A percentile compares a stretch with the other conserved stretches of the same genome.
phyloP scores from a whole-genome alignment of 164 flowering plant genomes.

The Liriodendron chinense region DNA sequence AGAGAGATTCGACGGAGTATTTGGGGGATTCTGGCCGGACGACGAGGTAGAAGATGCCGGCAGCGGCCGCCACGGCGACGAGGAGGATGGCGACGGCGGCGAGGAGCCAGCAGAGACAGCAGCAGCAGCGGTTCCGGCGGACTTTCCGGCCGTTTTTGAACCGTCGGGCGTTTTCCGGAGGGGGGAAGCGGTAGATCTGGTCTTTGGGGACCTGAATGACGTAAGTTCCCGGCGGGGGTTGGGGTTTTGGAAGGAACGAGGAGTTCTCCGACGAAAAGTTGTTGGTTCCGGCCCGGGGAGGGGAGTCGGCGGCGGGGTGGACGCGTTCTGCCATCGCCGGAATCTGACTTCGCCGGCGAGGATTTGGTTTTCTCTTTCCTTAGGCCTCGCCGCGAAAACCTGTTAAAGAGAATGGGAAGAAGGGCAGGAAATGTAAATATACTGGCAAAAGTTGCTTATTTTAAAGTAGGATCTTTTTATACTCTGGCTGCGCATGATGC shows the following conservation, averaged over 20 bases:
- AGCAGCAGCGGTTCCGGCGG: slow-evolving; percentile 33
- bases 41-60: slow-evolving; percentile 65
- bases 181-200: slow-evolving; percentile 73
- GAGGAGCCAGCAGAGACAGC: slow-evolving; percentile 48
- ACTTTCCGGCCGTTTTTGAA: slow-evolving; percentile 23
- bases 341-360: background rate
- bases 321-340: slow-evolving; percentile 19
- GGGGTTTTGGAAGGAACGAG: slow-evolving; percentile 15
- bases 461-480: too few relatives aligned
- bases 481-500: too few relatives aligned
- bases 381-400: background rate
- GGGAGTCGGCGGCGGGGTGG: slow-evolving; percentile 9
- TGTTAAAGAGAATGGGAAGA: too few relatives aligned
- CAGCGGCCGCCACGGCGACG: slow-evolving; percentile 40
- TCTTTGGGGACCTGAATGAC: slow-evolving; percentile 88
- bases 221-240: slow-evolving; percentile 56
- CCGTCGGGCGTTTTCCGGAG: slow-evolving; percentile 58
- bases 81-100: slow-evolving; percentile 22
- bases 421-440: too few relatives aligned
- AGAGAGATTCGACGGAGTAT: slow-evolving; percentile 50
- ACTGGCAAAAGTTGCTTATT: too few relatives aligned
- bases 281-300: background rate
- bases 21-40: slow-evolving; percentile 51
- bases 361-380: background rate
- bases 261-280: background rate